phyloP scores from a whole-genome alignment of 1,284 basidiomycete species.

The Golubevia sp. region DNA sequence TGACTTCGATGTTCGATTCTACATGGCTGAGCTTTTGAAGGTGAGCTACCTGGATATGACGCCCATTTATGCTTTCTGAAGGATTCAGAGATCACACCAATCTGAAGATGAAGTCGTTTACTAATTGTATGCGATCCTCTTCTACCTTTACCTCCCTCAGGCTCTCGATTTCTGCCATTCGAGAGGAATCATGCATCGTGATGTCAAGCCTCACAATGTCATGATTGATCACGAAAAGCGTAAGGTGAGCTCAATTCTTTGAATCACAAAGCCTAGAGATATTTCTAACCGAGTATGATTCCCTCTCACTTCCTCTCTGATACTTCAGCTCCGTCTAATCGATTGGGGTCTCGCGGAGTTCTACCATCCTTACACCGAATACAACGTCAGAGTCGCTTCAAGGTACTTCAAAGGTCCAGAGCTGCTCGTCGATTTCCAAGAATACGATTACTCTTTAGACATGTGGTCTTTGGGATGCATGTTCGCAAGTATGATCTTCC shows the following conservation, averaged over 20 bases:
- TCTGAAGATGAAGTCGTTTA: not conserved
- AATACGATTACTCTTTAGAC: slow-evolving; percentile 90
- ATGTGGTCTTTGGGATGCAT: slow-evolving; percentile 99
- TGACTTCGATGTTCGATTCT: slow-evolving; percentile 93
- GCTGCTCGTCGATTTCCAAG: slow-evolving; percentile 94
- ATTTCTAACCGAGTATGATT: not conserved
- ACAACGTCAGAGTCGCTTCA: slow-evolving; percentile 96
- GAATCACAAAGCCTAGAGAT: not conserved
- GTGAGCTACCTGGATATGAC: slow-evolving; percentile 61
- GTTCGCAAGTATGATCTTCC: slow-evolving; percentile 84
- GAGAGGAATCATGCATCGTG: slow-evolving; percentile 97
- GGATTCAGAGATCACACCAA: not conserved
- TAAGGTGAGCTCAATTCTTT: slow-evolving; percentile 74
- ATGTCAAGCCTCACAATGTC: slow-evolving; percentile 98
- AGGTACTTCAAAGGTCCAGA: slow-evolving; percentile 99
- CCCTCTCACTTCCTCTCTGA: not conserved
- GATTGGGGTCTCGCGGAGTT: slow-evolving; percentile 99
- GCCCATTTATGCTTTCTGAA: slow-evolving; percentile 7
- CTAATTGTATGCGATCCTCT: not conserved
- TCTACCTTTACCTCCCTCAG: slow-evolving; percentile 64
- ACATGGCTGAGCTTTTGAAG: slow-evolving; percentile 96
- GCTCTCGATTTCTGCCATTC: slow-evolving; percentile 98
- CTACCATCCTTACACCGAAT: slow-evolving; percentile 95
- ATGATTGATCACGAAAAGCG: slow-evolving; percentile 99
- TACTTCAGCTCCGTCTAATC: slow-evolving; percentile 79